Percentiles rank a stretch among this genome's conserved stretches.
Evolutionary conservation across 2,329 filamentous ascomycete genomes (phyloP).

Genomic region (Penicillium olsonii): DNA sequence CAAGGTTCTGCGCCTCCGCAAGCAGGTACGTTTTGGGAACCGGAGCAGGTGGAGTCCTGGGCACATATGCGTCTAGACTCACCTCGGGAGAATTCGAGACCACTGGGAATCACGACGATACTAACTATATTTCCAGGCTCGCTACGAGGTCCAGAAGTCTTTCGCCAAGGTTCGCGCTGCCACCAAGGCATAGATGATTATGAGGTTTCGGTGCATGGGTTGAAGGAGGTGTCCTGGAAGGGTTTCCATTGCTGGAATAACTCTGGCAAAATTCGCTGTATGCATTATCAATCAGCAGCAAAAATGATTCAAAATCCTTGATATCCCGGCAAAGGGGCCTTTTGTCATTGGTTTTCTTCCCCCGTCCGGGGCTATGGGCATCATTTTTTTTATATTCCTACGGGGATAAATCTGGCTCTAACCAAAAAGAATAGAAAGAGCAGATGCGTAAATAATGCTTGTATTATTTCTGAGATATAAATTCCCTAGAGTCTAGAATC

Average conservation of each 20-base stretch:
- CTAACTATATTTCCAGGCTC: conserved; percentile 53
- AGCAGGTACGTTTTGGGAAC: conserved; percentile 70
- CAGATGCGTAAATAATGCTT: conserved; percentile 15
- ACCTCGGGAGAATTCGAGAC: background rate
- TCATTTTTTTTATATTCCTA: conserved; percentile 18
- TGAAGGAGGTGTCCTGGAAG: conserved; percentile 44
- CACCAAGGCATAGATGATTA: conserved; percentile 60
- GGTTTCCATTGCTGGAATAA: conserved; percentile 41
- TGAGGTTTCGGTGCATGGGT: conserved; percentile 45
- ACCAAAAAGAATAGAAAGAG: conserved; percentile 13
- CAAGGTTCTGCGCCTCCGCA: conserved; percentile 99
- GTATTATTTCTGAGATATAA: conserved; percentile 4
- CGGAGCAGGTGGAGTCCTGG: background rate
- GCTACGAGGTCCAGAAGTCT: conserved; percentile 97
- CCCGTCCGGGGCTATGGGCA: conserved; percentile 20
- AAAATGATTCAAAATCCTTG: conserved; percentile 47
- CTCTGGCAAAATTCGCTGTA: conserved; percentile 43
- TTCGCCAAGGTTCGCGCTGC: conserved; percentile 87
- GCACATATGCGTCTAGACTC: conserved; percentile 1
- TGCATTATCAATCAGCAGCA: conserved; percentile 43
- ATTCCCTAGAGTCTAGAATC: background rate
- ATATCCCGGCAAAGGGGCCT: conserved; percentile 37
- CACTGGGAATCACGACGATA: conserved; percentile 3
- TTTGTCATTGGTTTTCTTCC: conserved; percentile 22
- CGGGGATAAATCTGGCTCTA: conserved; percentile 11